A percentile compares a stretch with the other conserved stretches of the same genome.
phyloP scores from a whole-genome alignment of 2,329 filamentous ascomycete genomes.

The Alternaria panax region DNA sequence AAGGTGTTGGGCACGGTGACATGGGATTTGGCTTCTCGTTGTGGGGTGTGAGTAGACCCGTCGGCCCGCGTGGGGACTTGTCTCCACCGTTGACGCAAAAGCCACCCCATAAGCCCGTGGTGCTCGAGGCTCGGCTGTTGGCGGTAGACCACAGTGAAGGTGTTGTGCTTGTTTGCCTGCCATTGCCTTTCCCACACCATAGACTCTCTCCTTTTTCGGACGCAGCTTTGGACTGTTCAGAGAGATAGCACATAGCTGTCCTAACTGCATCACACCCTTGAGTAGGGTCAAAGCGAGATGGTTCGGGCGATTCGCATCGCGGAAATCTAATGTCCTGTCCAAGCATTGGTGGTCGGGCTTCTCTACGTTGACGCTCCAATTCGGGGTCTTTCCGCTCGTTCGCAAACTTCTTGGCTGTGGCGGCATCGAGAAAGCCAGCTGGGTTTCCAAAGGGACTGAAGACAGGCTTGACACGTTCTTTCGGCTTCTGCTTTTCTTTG shows the following conservation, averaged over 20 bases:
- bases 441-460: conserved; percentile 52
- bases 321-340: conserved; percentile 82
- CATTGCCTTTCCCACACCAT: conserved; percentile 63
- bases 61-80: conserved; percentile 52
- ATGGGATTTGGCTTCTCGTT: conserved; percentile 53
- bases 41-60: conserved; percentile 60
- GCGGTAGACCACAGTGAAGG: conserved; percentile 47
- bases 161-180: conserved; percentile 38
- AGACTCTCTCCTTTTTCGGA: conserved; percentile 58
- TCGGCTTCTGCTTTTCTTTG: conserved; percentile 31
- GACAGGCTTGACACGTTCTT: conserved; percentile 24
- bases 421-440: conserved; percentile 36
- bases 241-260: conserved; percentile 59
- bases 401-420: conserved; percentile 35
- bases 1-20: conserved; percentile 48
- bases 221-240: conserved; percentile 57
- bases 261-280: conserved; percentile 63
- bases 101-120: conserved; percentile 76
- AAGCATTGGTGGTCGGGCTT: conserved; percentile 82
- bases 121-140: conserved; percentile 61
- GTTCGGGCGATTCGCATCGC: conserved; percentile 80
- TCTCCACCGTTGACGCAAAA: conserved; percentile 63
- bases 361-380: conserved; percentile 64
- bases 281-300: conserved; percentile 82
- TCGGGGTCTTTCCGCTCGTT: conserved; percentile 50